Conservation (phyloP, 2,329 filamentous ascomycete species). For the Botryotinia convoluta region DNA sequence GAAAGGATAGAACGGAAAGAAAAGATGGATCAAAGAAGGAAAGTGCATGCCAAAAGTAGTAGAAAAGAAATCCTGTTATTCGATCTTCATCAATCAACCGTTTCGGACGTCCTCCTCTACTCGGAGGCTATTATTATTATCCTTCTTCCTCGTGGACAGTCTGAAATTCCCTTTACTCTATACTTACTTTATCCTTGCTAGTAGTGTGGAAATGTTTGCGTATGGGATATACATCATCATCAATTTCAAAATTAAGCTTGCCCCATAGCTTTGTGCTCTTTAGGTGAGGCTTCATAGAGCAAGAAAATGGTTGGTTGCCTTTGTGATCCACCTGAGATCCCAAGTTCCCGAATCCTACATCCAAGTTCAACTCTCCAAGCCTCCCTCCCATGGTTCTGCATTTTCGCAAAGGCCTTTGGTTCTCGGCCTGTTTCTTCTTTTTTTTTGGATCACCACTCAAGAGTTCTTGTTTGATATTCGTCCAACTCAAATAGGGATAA, state of each 20-base stretch:
- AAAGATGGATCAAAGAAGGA: background rate
- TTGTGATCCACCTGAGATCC: background rate
- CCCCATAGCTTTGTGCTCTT: background rate
- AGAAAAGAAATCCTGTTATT: background rate
- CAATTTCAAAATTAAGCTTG: background rate
- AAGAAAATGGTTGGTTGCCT: background rate
- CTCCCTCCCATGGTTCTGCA: background rate
- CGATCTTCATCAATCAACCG: background rate
- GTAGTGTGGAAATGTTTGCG: background rate
- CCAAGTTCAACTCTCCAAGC: background rate
- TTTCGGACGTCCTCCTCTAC: background rate
- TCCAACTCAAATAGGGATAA: background rate
- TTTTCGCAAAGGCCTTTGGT: background rate
- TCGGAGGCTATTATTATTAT: background rate
- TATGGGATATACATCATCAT: slow-evolving; percentile 11
- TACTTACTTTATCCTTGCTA: background rate
- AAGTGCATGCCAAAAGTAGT: background rate
- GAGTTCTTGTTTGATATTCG: background rate
- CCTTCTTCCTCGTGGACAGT: background rate
- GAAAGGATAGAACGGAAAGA: background rate
- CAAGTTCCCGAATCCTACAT: background rate
- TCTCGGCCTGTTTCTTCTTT: background rate
- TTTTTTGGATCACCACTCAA: background rate
- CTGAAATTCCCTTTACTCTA: background rate
- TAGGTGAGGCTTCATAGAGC: background rate